Base-by-base conservation (phyloP, 1,284 basidiomycete species). In the Tilletia horrida region DNA sequence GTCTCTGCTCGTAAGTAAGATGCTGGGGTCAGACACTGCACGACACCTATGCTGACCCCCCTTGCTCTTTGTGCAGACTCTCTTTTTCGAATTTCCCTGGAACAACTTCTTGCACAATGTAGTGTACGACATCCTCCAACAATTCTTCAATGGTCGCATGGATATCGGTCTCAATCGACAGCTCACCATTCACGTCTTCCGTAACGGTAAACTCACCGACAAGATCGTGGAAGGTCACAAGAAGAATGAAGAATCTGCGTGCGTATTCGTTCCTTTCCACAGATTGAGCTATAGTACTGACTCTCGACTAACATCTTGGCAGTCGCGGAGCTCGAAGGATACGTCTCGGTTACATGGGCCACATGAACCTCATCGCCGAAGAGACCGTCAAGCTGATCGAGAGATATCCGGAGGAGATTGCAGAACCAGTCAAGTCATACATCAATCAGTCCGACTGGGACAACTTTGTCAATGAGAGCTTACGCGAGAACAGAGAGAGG, bases 91-190 rank as follows among this genome's bases (percentile, higher is more conserved):
- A 69, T 96, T 90, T 77, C 93, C 93, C 0, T 93, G 92, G 90
- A 97, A 98, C 84, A 97, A 98, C 81, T 97, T 98, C 81, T 84
- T 98, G 50, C 96, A 99, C 82, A 94, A 93, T 76, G 90, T 95
- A 16, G 93, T 97, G 18, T 98, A 98, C 81, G 96, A 98, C 82
- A 85, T 97, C 62, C 86, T 98, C 1, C 95, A 97, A 81, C 96
- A 98, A 82, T 90, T 97, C 62, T 86, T 99, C 71, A 95, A 91
- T 14, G 93, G 93, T 85, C 92, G 45, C 88, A 92, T 81, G 78
- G 74, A 79, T 31, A 69, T 45, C 11, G 50, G 64, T 29, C 18
- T 50, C 18, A 81, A 81, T 66, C 66, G 76, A 13, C 70, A 70
- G 50, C 73, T 81, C 16, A 79, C 76, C 2, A 67, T 81, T 16